phyloP scores from a whole-genome alignment of 2,329 filamentous ascomycete species.

The Trichoderma brevicompactum region DNA sequence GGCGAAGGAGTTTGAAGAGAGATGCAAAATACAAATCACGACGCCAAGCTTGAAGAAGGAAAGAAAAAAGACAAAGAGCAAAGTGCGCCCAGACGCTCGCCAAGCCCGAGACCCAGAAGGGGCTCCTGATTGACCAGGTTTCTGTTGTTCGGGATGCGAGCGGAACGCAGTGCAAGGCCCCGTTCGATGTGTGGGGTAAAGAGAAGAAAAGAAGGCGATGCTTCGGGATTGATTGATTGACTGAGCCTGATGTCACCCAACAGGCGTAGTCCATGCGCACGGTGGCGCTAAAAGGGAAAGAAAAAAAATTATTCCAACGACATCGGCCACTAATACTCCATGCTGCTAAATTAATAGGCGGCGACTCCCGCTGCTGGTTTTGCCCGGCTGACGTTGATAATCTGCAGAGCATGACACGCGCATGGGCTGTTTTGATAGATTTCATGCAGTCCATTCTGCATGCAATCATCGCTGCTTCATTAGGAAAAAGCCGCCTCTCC shows the following conservation, averaged over 20 bases:
- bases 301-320: not conserved
- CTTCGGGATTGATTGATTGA: conserved; percentile 17
- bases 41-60: not conserved
- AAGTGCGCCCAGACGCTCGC: not conserved
- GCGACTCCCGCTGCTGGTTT: not conserved
- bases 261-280: conserved; percentile 9
- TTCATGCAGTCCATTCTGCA: no score
- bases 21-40: not conserved
- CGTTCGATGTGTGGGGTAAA: conserved; percentile 25
- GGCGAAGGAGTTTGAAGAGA: not conserved
- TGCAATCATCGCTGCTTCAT: no score
- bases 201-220: conserved; percentile 16
- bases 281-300: not conserved
- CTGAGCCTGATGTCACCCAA: conserved; percentile 23
- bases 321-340: not conserved
- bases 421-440: not conserved
- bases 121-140: conserved; percentile 18
- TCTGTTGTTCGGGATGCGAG: conserved; percentile 8
- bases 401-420: not conserved
- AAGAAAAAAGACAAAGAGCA: not conserved
- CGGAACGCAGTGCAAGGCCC: conserved; percentile 6
- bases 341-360: not conserved
- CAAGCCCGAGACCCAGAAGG: conserved; percentile 1
- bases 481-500: not conserved
- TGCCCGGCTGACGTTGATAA: not conserved